phyloP scores from a whole-genome alignment of 139 green algal genomes.

The Chlorella sorokiniana region DNA sequence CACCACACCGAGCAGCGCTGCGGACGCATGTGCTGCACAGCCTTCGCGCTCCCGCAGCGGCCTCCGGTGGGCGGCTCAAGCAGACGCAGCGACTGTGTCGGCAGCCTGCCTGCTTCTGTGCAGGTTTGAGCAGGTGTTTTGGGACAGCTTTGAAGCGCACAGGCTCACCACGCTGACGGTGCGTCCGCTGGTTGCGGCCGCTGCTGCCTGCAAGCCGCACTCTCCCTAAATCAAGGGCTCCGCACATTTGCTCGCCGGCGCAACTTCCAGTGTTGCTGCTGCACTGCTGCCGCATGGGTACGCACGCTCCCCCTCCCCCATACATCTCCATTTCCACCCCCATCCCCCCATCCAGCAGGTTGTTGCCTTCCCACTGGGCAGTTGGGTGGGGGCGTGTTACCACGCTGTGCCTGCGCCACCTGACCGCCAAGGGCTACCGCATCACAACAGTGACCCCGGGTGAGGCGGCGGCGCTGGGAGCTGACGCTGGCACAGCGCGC shows the following conservation, averaged over 20 bases:
- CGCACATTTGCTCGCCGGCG: too few relatives aligned
- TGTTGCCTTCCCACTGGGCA: not conserved
- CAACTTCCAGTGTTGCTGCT: too few relatives aligned
- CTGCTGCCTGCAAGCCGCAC: too few relatives aligned
- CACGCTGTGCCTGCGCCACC: conserved; percentile 21
- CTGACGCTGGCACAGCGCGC: too few relatives aligned
- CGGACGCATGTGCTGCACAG: too few relatives aligned
- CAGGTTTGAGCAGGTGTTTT: conserved; percentile 26
- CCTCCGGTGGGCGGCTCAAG: too few relatives aligned
- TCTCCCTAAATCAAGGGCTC: too few relatives aligned
- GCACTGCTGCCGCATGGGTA: not conserved
- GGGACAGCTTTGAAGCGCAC: conserved; percentile 20
- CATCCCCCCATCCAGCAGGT: too few relatives aligned
- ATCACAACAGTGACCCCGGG: conserved; percentile 5
- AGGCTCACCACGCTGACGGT: conserved; percentile 1
- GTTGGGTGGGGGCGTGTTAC: conserved; percentile 22
- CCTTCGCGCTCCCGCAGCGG: too few relatives aligned
- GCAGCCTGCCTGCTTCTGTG: not conserved
- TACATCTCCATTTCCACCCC: not conserved
- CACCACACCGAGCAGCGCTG: too few relatives aligned
- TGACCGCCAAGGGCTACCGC: conserved; percentile 26
- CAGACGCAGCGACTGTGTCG: not conserved
- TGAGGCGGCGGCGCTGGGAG: too few relatives aligned
- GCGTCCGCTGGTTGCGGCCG: not conserved
- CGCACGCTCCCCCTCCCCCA: not conserved